Evolutionary conservation across 2,329 filamentous ascomycete genomes (phyloP).

Genomic region (Triangularia setosa): DNA sequence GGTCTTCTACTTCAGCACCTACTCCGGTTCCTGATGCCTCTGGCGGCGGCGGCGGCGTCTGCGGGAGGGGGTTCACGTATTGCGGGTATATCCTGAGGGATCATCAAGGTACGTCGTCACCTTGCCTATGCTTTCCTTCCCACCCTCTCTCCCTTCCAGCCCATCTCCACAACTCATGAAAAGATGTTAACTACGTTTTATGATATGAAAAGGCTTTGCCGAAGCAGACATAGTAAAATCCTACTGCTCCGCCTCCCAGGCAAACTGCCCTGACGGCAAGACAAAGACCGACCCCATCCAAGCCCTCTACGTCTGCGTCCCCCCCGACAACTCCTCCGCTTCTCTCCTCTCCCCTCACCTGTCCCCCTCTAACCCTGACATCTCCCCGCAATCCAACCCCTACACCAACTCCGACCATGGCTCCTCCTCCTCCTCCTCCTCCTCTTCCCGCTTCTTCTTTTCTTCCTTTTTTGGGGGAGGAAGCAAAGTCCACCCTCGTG

Average conservation of each 20-base stretch:
- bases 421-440: neutral
- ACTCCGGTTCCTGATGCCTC: neutral
- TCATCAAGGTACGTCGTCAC: conserved; percentile 22
- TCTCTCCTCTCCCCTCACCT: neutral
- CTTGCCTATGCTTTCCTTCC: neutral
- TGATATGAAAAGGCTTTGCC: conserved; percentile 22
- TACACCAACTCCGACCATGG: neutral
- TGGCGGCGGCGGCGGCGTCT: conserved; percentile 7
- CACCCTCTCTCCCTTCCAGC: neutral
- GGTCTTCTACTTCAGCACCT: neutral
- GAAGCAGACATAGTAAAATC: conserved; percentile 23
- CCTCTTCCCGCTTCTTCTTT: neutral
- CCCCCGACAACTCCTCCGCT: conserved; percentile 11
- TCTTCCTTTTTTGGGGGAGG: neutral
- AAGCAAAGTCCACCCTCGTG: neutral
- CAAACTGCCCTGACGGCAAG: conserved; percentile 24
- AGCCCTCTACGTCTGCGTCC: conserved; percentile 27
- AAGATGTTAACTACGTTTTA: too few relatives aligned
- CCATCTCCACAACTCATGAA: too few relatives aligned
- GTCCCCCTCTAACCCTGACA: neutral
- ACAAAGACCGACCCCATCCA: conserved; percentile 23
- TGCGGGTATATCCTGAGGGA: conserved; percentile 28
- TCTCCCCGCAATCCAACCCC: neutral
- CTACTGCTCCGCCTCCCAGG: conserved; percentile 21
- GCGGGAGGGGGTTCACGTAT: conserved; percentile 27